A percentile compares a stretch with the other conserved stretches of the same genome.
Conservation (phyloP, 306 rosid genomes). For the Arachis hypogaea region DNA sequence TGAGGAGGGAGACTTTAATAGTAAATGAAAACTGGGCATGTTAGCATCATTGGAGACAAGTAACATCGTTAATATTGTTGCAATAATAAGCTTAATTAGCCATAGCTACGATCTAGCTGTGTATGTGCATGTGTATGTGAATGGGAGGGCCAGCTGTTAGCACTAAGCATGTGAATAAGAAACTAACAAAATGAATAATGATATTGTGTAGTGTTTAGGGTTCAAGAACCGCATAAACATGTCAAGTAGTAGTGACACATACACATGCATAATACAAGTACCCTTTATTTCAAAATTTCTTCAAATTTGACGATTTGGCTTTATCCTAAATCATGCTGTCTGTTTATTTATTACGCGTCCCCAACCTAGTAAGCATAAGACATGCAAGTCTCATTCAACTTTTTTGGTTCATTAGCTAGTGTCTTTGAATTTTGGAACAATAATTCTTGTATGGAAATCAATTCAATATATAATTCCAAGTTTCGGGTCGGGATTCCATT, state of each 20-base stretch:
- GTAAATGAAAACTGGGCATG: conserved; percentile 23
- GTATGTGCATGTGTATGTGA: background rate
- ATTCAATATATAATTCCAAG: too few relatives aligned
- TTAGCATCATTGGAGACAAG: conserved; percentile 38
- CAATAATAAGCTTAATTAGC: conserved; percentile 4
- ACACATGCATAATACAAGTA: background rate
- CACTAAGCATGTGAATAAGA: conserved; percentile 33
- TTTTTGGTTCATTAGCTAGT: background rate
- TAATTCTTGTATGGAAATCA: too few relatives aligned
- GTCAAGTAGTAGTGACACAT: too few relatives aligned
- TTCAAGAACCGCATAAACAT: conserved; percentile 44
- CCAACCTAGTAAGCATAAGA: conserved; percentile 10
- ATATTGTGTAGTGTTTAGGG: conserved; percentile 46
- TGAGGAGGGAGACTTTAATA: conserved; percentile 1
- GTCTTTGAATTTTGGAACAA: background rate
- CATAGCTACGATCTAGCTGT: conserved; percentile 13
- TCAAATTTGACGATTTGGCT: conserved; percentile 27
- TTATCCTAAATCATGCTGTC: conserved; percentile 20
- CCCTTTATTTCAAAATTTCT: conserved; percentile 27
- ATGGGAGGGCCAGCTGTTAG: conserved; percentile 29
- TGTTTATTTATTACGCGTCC: conserved; percentile 15
- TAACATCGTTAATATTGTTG: conserved; percentile 32
- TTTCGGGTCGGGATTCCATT: too few relatives aligned
- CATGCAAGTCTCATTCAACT: conserved; percentile 1
- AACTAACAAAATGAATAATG: conserved; percentile 39